These are phyloP conservation scores for Candida tibetensis DNA, from an alignment of 805 yeast species.

Conservation along the genomic window DNA sequence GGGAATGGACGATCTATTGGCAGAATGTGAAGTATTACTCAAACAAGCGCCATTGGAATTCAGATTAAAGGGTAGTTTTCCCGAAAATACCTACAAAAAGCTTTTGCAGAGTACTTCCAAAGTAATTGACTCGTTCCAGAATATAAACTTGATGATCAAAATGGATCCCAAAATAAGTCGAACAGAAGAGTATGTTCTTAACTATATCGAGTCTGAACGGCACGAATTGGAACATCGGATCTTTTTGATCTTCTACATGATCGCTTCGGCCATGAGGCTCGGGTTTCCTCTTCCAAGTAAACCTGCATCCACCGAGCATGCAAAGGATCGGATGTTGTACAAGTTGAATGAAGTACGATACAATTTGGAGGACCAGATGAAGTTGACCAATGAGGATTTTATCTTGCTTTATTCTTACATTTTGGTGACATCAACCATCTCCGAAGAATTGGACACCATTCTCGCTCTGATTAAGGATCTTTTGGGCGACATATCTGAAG, in stretches of 20 bases:
- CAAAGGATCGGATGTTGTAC: conserved; percentile 64
- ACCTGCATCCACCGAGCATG: conserved; percentile 74
- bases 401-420: conserved; percentile 74
- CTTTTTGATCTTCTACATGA: conserved; percentile 73
- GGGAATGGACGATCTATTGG: conserved; percentile 53
- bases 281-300: conserved; percentile 77
- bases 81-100: conserved; percentile 47
- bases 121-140: conserved; percentile 73
- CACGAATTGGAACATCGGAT: conserved; percentile 69
- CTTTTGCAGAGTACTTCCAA: conserved; percentile 56
- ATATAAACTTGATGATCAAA: conserved; percentile 64
- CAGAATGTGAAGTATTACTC: conserved; percentile 57
- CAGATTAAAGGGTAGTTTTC: conserved; percentile 72
- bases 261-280: conserved; percentile 69
- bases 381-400: conserved; percentile 64
- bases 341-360: conserved; percentile 60
- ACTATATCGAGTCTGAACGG: conserved; percentile 54
- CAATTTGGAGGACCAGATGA: conserved; percentile 18
- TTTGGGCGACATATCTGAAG: conserved; percentile 66
- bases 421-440: conserved; percentile 65
- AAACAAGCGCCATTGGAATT: conserved; percentile 75
- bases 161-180: conserved; percentile 53
- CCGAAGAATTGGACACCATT: conserved; percentile 61
- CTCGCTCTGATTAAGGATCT: conserved; percentile 53
- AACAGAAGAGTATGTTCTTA: conserved; percentile 56